Base-by-base conservation (phyloP, 2,329 filamentous ascomycete genomes). In the Ophiocordyceps australis region DNA sequence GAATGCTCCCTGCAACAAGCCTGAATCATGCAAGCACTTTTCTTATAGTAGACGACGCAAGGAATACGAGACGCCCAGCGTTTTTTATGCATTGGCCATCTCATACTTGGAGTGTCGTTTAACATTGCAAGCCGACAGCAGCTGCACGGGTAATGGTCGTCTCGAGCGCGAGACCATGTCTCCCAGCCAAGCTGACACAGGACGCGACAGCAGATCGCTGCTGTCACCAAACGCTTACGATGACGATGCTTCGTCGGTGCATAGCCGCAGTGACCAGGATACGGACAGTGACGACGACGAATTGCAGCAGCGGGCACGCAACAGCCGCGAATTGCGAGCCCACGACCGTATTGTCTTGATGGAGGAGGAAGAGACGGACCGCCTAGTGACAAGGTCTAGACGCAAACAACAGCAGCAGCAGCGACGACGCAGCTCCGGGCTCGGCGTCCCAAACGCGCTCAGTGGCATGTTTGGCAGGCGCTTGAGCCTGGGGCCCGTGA, bases 241-340 rank as follows among this genome's bases (percentile, higher is more conserved):
- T 36, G 71, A 73, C 38, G 76, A 81, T 46, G 72, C 70, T 27
- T 54, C 65, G 9, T 78, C 74, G 6, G 51, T 80, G 22, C 65
- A 72, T 39, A 71, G 62, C 38, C 65, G 65, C 33, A 72, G 65
- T 52, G 74, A 78, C 40, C 74, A 80, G 45, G 75, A 81, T 42
- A 75, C 70, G 30, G 76, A 82, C 43, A 78, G 71, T 49, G 75
- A 81, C 36, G 76, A 82, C 46, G 74, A 82, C 45, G 59, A 78
- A 39, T 58, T 79, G 27, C 54, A 77, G 33, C 56, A 62, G 30
- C 65, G 64, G 7, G 71, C 71, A 18, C 65, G 75, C 24, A 78
- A 71, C 35, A 79, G 73, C 41, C 56, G 65, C 28, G 77, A 83
- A 45, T 57, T 82, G 29, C 65, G 70, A 20, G 65, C 68, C 19